phyloP scores from a whole-genome alignment of 805 yeast species.

The Wickerhamiella brachini region DNA sequence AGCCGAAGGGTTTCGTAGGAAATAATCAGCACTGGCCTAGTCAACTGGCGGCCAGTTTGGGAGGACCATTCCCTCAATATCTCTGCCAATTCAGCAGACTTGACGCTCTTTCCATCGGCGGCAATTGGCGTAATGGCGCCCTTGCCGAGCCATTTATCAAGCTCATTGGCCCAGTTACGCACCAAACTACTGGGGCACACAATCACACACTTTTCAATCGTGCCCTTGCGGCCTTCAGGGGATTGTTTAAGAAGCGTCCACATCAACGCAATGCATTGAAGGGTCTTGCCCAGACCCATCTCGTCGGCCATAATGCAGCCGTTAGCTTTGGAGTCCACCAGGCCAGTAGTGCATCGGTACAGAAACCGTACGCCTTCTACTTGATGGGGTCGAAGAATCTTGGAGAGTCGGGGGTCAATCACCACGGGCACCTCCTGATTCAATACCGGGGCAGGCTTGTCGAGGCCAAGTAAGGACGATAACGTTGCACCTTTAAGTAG shows the following conservation, averaged over 20 bases:
- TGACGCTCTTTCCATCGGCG: conserved; percentile 72
- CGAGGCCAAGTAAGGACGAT: conserved; percentile 67
- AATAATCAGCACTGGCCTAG: conserved; percentile 83
- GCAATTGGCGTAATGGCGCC: conserved; percentile 84
- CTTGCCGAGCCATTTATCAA: conserved; percentile 87
- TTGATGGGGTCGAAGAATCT: conserved; percentile 87
- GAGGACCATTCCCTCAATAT: conserved; percentile 73
- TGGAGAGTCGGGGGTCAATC: conserved; percentile 76
- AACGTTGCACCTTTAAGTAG: conserved; percentile 31
- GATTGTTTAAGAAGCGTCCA: conserved; percentile 87
- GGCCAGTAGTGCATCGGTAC: conserved; percentile 81
- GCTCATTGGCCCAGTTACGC: conserved; percentile 93
- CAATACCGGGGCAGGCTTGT: conserved; percentile 34
- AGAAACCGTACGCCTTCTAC: conserved; percentile 88
- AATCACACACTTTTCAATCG: conserved; percentile 79
- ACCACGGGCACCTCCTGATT: conserved; percentile 79
- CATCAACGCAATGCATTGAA: conserved; percentile 78
- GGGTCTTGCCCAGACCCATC: conserved; percentile 88
- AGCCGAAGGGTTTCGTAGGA: conserved; percentile 88
- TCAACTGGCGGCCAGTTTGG: conserved; percentile 77
- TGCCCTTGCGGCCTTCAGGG: conserved; percentile 64
- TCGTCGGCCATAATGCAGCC: conserved; percentile 99
- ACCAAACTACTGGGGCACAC: conserved; percentile 94
- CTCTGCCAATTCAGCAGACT: conserved; percentile 50
- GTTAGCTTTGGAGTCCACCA: conserved; percentile 48